A percentile compares a stretch with the other conserved stretches of the same genome.
Conservation (phyloP, 495 filamentous ascomycete genomes). For the Aspergillus saccharolyticus region DNA sequence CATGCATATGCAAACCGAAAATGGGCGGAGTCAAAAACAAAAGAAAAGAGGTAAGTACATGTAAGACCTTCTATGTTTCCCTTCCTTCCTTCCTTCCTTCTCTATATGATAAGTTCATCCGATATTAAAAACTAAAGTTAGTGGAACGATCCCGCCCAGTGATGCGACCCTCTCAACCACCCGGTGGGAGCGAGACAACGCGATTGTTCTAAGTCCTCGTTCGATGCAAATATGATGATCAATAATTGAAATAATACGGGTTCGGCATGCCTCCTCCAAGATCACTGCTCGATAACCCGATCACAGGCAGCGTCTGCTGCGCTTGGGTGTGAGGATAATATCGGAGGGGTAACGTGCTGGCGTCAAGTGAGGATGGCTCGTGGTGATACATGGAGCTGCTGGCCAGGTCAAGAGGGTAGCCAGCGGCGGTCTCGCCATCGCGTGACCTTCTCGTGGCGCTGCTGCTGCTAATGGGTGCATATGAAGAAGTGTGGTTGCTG, state of each 20-base stretch:
- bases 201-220: neutral
- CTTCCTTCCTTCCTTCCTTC: too few species aligned
- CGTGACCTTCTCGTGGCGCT: conserved; percentile 18
- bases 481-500: conserved; percentile 1
- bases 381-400: conserved; percentile 14
- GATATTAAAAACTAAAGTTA: neutral
- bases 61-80: neutral
- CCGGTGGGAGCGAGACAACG: neutral
- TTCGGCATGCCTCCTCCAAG: conserved; percentile 22
- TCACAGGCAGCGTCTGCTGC: conserved; percentile 10
- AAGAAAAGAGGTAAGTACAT: neutral
- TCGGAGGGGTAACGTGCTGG: conserved; percentile 19
- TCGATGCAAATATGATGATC: too few species aligned
- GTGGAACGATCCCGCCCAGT: neutral
- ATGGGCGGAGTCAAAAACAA: neutral
- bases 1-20: neutral
- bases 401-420: conserved; percentile 18
- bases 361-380: conserved; percentile 12
- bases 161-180: neutral
- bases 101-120: neutral
- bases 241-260: conserved; percentile 33
- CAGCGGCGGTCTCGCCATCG: conserved; percentile 12
- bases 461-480: conserved; percentile 10
- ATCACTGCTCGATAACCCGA: conserved; percentile 12
- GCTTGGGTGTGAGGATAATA: conserved; percentile 18